Base-by-base conservation (phyloP, 176 grass and related monocot species). In the Rhynchospora tenuis region DNA sequence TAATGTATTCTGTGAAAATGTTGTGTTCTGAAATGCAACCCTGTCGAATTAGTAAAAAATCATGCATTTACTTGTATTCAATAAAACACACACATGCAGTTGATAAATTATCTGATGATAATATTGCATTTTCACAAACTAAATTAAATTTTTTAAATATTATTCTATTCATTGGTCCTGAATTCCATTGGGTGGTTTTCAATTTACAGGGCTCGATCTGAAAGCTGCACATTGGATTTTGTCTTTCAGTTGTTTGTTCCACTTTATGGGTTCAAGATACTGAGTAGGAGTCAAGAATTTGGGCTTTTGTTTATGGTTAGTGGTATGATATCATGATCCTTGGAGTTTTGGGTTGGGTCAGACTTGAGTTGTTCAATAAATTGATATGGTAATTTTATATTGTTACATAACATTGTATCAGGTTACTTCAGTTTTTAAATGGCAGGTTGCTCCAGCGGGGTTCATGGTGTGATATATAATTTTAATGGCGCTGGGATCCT, bases 401-500 rank as follows among this genome's bases (percentile, higher is more conserved):
- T 71, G 3, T 46, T 46, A 10, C 23, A 47, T 45, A 73, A 48
- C n/a, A 48, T 73, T 5, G 11, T 73, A 50, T 50, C 43, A 24
- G 45, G 69, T 48, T 48, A 9, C 33, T 38, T 38, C 3, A 26
- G 10, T 12, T 74, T 74, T 20, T 74, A 16, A 51, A 19, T 26
- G 13, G 24, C 70, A 51, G 70, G 20, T 74, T 74, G 20, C n/a
- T 74, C 12, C 22, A 51, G 22, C 44, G 3, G 48, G 10, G 70
- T 50, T 73, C 3, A 10, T 24, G 44, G 70, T 51, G 70, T 51
- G 70, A 50, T 4, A 43, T 7, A 54, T 65, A 69, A 38, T 84
- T 28, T 84, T 28, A 54, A 88, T 88, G 86, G 81, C 81, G 48
- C 59, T 44, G 52, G 24, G 31, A 23, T 58, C 43, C 13, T 64